Percentiles rank a stretch among this genome's conserved stretches.
These are phyloP conservation scores for Ustilaginoidea virens DNA, from an alignment of 2,329 filamentous ascomycete species.

Conservation along the genomic window DNA sequence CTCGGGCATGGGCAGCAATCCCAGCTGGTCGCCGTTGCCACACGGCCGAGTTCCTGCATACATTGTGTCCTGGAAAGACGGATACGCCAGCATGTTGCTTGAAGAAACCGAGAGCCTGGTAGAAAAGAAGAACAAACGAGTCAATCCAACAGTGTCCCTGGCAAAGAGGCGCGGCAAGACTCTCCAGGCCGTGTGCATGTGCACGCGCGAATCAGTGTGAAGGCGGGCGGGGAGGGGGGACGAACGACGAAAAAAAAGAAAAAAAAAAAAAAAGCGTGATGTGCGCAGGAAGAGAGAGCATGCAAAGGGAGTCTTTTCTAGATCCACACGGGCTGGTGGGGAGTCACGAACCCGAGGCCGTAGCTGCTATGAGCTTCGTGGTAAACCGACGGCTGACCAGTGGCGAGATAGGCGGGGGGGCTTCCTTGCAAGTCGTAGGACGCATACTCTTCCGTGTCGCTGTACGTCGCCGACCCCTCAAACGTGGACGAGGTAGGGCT, in stretches of 20 bases:
- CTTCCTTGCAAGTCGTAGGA: conserved; percentile 29
- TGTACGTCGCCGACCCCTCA: conserved; percentile 46
- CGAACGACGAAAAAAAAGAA: no score
- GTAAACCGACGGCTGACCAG: conserved; percentile 29
- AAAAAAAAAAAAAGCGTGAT: no score
- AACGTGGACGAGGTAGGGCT: conserved; percentile 49
- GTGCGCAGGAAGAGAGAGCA: no score
- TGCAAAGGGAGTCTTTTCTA: conserved; percentile 26
- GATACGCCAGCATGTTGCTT: no score
- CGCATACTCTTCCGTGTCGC: conserved; percentile 42
- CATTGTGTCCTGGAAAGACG: no score
- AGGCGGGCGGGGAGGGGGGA: no score
- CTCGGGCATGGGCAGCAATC: conserved; percentile 29
- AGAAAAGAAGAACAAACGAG: conserved; percentile 15
- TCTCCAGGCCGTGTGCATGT: no score
- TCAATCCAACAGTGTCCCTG: conserved; percentile 36
- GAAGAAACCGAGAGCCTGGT: neutral
- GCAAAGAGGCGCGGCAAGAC: conserved; percentile 14
- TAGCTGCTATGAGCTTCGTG: conserved; percentile 25
- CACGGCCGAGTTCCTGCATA: conserved; percentile 24
- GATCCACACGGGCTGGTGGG: conserved; percentile 46
- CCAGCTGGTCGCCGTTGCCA: conserved; percentile 24
- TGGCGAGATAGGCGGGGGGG: conserved; percentile 22
- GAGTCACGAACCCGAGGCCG: conserved; percentile 45
- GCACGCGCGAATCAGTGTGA: no score